Base-by-base conservation (phyloP, 768 basidiomycete species). In the Tulasnella sp. region DNA sequence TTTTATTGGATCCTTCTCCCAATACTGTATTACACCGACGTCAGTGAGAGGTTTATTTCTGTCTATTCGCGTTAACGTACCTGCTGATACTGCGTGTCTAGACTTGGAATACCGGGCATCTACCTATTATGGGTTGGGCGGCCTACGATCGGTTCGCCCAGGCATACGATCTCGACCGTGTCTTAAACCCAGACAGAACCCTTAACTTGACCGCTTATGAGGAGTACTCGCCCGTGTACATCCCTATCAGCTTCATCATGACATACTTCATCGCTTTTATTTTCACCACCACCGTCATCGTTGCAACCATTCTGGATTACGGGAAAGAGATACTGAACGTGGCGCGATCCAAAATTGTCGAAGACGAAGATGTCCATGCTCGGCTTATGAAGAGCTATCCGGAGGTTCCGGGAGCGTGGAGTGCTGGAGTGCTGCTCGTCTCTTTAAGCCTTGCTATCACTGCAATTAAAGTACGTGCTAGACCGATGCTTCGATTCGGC, bases 381-480 rank as follows among this genome's bases (percentile, higher is more conserved):
- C 86, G 91, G 16, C 82, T 94, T 41, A 94, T 94, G 92, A 82
- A 84, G 11, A 80, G 81, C 62, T 94, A 94, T 77, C 83, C 81
- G 1, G 90, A 89, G 79, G 88, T 93, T 16, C 92, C 92, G 0
- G 85, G 92, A 73, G 92, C 90, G 90, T 94, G 92, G 92, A 94
- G 92, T 59, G 26, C 29, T 14, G 52, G 52, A 29, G 52, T 59
- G 12, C 32, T 59, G 12, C 26, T 59, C 5, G 26, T 59, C 26
- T 11, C 26, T 14, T 59, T 59, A 12, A 14, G 11, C 32, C 29
- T 59, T 12, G 52, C 52, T 29, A 16, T 29, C 32, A 29, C 52
- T 2, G 52, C 52, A 5, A 59, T 59, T 7, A 22, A 59, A 12
- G 52, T 59, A 29, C 16, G 52, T 59, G 5, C 19, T 42, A 7